Evolutionary conservation across 2,329 filamentous ascomycete genomes (phyloP), one percentile per base, ranked within the genome.

Genomic region (Beauveria brongniartii): DNA sequence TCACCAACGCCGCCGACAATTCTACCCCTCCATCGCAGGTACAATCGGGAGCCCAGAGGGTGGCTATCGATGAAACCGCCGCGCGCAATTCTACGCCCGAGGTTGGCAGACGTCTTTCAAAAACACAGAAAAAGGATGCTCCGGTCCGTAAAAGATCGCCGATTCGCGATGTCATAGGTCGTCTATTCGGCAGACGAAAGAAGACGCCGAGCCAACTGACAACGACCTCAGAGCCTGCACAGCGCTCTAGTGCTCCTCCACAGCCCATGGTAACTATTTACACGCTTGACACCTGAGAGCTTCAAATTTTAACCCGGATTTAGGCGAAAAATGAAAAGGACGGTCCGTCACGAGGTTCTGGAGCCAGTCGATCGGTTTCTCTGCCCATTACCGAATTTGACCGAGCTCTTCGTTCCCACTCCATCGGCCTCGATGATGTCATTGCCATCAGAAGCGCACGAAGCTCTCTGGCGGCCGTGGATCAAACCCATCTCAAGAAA

Each of bases 301-400:
- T n/a, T 2, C 20, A 5, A 30, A 37, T 22, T 41, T 18, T 57
- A 28, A 50, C 55, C 5, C 4, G 22, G 20, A 20, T 30, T 2
- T 24, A 58, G 55, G 37, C 24, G 5, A 52, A 52, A 41, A 34
- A 18, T 30, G 56, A 53, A 50, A 44, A 52, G 12, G 20, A 22
- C 24, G 40, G 30, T 34, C 34, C 12, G 24, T 8, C 24, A 24
- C 46, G 47, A 52, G 40, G 47, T 34, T 53, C 48, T 8, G 56
- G 47, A 2, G 56, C 56, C 20, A 82, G 85, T 67, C 80, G 83
- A 60, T 83, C 84, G 8, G 77, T 77, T 5, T 86, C 85, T 5
- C 67, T 86, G 37, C 84, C 84, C 9, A 78, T 86, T 55, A 83
- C 80, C 51, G 84, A 87, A 66, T 84, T 80, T 63, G 82, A 85